Percentiles rank a stretch among this genome's conserved stretches.
These are phyloP conservation scores for Dorcoceras hygrometricum DNA, from an alignment of 257 asterid genomes.

Conservation along the genomic window DNA sequence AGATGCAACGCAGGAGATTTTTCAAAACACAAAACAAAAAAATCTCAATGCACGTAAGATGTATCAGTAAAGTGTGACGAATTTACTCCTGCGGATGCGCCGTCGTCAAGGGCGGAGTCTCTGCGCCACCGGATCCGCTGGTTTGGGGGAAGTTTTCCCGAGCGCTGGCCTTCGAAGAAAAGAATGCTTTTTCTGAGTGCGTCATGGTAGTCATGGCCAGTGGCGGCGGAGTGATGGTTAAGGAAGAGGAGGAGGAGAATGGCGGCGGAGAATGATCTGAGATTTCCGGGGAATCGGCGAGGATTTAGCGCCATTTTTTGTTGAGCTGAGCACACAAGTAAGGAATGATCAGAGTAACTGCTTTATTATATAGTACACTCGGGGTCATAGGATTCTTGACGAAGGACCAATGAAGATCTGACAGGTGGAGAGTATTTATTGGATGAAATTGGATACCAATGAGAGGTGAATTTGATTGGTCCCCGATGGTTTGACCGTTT, in stretches of 20 bases:
- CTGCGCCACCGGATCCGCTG: slow-evolving; percentile 77
- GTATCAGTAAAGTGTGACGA: not conserved
- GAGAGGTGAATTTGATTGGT: slow-evolving; percentile 36
- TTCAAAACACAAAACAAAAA: not conserved
- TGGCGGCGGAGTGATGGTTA: slow-evolving; percentile 19
- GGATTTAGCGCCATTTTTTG: slow-evolving; percentile 66
- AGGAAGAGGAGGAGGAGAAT: slow-evolving; percentile 25
- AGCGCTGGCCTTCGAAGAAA: slow-evolving; percentile 95
- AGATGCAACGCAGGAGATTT: not conserved
- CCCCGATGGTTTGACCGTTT: slow-evolving; percentile 39
- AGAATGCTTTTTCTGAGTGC: slow-evolving; percentile 82
- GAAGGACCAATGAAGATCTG: slow-evolving; percentile 4
- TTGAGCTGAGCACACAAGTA: slow-evolving; percentile 33
- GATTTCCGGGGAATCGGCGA: slow-evolving; percentile 35
- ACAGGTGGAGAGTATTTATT: slow-evolving; percentile 36
- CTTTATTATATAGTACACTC: slow-evolving; percentile 19
- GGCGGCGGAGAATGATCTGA: slow-evolving; percentile 18
- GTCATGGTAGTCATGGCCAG: slow-evolving; percentile 61
- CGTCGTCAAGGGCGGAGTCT: slow-evolving; percentile 83
- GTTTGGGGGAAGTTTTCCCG: slow-evolving; percentile 75
- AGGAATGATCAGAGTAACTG: slow-evolving; percentile 12
- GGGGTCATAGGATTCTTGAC: slow-evolving; percentile 59
- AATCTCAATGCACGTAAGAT: not conserved
- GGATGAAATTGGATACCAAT: slow-evolving; percentile 36
- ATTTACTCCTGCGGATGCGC: slow-evolving; percentile 63